These are phyloP conservation scores for Aspergillaceae sp. DNA, from an alignment of 2,329 filamentous ascomycete species.

Conservation along the genomic window DNA sequence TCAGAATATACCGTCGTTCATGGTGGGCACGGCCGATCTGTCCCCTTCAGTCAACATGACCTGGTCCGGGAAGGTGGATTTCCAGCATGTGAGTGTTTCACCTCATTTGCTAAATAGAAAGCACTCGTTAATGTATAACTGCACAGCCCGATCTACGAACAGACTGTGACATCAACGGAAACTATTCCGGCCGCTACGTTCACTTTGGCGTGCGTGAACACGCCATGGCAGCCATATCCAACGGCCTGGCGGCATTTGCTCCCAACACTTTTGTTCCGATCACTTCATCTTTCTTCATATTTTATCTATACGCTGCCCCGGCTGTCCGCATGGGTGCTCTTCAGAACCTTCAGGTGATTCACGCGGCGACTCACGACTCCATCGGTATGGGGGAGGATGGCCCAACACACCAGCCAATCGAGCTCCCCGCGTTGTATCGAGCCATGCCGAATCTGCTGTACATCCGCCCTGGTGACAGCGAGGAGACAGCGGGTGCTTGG, in stretches of 20 bases:
- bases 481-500: conserved; percentile 45
- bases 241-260: conserved; percentile 54
- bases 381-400: conserved; percentile 54
- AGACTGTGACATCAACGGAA: conserved; percentile 38
- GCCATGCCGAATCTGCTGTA: conserved; percentile 56
- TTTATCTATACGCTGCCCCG: conserved; percentile 51
- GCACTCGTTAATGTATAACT: too few relatives aligned
- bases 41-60: conserved; percentile 49
- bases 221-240: conserved; percentile 69
- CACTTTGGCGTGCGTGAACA: conserved; percentile 55
- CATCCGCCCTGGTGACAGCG: conserved; percentile 51
- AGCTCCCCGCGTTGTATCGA: conserved; percentile 48
- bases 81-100: conserved; percentile 37
- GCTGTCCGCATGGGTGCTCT: conserved; percentile 54
- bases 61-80: conserved; percentile 45
- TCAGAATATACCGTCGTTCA: conserved; percentile 39
- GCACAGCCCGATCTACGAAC: conserved; percentile 20
- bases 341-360: conserved; percentile 48
- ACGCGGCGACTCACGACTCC: conserved; percentile 54
- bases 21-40: conserved; percentile 48
- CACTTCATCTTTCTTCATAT: conserved; percentile 56
- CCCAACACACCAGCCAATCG: conserved; percentile 56
- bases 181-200: conserved; percentile 41
- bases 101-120: too few relatives aligned
- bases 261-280: conserved; percentile 50